Evolutionary conservation across 177 flowering plant species (phyloP), one percentile per base, ranked within the genome.

Genomic region (Vitis hybrid): DNA sequence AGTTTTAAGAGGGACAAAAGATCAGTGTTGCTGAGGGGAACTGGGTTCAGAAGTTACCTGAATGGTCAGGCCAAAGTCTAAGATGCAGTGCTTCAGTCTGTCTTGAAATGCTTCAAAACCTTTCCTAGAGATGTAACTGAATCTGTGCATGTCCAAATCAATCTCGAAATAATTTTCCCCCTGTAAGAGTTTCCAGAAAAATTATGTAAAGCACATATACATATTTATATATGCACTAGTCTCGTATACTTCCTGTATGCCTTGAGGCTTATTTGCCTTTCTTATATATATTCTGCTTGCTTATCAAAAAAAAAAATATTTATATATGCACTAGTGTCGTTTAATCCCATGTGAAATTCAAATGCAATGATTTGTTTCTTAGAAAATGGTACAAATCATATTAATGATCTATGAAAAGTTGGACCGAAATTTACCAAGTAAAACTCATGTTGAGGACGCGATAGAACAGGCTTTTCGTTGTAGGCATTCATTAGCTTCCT

Each of bases 391-490:
- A 40, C 45, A 34, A 34, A 34, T 34, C 0, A 34, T 34, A 34
- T 34, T 34, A 34, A 7, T 34, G 45, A 7, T 40, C 7, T 40
- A 40, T 40, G 45, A 40, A 40, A 40, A 5, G 45, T 40, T 40
- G 6, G 45, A 40, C 7, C 6, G 1, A 68, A 34, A 32, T 2
- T 69, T 73, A 81, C 84, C 79, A 75, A 62, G 72, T 75, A 78
- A 72, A 81, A 81, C 45, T 81, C 84, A 71, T 81, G 84, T 57
- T 81, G 82, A 56, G 84, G 84, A n/a, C 84, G 81, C 30, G 84
- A 81, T 10, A 81, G 81, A 54, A 81, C 79, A 56, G 84, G 84
- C 26, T 81, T 81, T 69, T 81, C 84, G 59, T 81, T 81, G 73
- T 81, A 81, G 57, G 84, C 71, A 69, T 70, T 78, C 67, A 81